Percentiles rank a stretch among this genome's conserved stretches.
Evolutionary conservation across 2,329 filamentous ascomycete species (phyloP).

Genomic region (Alternaria rosae): DNA sequence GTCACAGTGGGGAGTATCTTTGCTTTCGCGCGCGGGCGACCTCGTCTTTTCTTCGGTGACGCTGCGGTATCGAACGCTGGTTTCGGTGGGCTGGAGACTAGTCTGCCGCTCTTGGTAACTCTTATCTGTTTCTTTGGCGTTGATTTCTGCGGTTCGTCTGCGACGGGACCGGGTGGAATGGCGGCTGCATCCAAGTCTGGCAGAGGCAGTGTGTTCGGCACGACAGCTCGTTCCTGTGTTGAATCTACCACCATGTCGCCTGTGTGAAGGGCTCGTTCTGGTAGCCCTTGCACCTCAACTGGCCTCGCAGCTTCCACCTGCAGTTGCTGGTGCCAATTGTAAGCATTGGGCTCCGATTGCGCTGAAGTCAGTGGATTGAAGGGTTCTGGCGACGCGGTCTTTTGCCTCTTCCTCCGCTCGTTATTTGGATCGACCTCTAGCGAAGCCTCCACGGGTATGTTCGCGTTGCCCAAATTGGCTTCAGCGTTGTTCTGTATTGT

Average conservation of each 20-base stretch:
- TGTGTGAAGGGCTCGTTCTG: background rate
- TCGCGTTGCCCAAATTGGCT: background rate
- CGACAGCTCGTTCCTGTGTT: background rate
- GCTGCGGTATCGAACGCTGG: constrained; percentile 17
- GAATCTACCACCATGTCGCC: constrained; percentile 3
- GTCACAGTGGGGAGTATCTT: constrained; percentile 55
- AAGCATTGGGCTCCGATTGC: background rate
- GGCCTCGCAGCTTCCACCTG: constrained; percentile 28
- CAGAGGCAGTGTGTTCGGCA: background rate
- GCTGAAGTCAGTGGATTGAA: background rate
- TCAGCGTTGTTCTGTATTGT: constrained; percentile 1
- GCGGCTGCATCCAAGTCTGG: background rate
- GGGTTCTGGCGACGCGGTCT: constrained; percentile 42
- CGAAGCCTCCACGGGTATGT: constrained; percentile 13
- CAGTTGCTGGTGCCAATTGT: constrained; percentile 42
- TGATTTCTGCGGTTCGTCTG: constrained; percentile 5
- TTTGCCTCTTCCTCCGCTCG: constrained; percentile 49
- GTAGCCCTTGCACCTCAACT: background rate
- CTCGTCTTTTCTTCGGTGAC: constrained; percentile 57
- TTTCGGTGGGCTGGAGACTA: constrained; percentile 52
- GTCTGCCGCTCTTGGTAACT: constrained; percentile 55
- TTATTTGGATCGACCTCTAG: constrained; percentile 41
- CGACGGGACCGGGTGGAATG: background rate
- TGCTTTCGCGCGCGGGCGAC: constrained; percentile 28
- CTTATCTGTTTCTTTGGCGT: constrained; percentile 48